Percentiles rank a stretch among this genome's conserved stretches.
Conservation (phyloP, 2,329 filamentous ascomycete species). For the Scolecobasidium constrictum region DNA sequence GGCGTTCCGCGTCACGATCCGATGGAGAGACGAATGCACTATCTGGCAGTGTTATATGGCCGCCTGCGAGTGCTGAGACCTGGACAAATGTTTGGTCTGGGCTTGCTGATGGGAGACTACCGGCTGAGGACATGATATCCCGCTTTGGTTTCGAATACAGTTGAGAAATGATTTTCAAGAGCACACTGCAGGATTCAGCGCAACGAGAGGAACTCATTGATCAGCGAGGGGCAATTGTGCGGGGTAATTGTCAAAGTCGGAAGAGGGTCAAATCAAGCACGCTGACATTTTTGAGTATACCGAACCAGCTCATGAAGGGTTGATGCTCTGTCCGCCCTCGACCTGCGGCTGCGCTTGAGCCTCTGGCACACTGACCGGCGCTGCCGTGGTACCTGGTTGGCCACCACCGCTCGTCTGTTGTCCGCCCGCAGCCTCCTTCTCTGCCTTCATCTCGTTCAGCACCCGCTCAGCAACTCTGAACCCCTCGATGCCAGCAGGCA, state of each 20-base stretch:
- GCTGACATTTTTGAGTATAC: no score
- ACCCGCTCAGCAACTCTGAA: slow-evolving; percentile 42
- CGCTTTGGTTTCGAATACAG: no score
- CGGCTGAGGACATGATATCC: no score
- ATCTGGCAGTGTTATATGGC: slow-evolving; percentile 36
- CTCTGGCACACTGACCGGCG: neutral
- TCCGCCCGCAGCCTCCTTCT: slow-evolving; percentile 21
- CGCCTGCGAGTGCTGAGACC: slow-evolving; percentile 21
- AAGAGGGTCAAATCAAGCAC: neutral
- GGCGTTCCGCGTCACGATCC: slow-evolving; percentile 30
- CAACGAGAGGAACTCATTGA: no score
- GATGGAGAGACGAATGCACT: slow-evolving; percentile 35
- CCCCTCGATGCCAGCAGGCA: slow-evolving; percentile 43
- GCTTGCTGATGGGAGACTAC: slow-evolving; percentile 15
- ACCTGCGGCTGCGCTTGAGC: neutral
- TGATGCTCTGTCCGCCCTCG: slow-evolving; percentile 2
- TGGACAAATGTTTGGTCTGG: slow-evolving; percentile 19
- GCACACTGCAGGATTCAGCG: no score
- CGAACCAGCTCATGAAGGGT: neutral
- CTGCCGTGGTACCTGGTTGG: no score
- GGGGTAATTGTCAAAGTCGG: neutral
- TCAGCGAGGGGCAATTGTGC: neutral
- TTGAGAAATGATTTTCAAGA: no score
- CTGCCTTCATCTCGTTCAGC: slow-evolving; percentile 38
- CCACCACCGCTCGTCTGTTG: neutral